Percentiles rank a stretch among this genome's conserved stretches.
phyloP scores from a whole-genome alignment of 2,329 filamentous ascomycete species.

The Penicillium sp. region DNA sequence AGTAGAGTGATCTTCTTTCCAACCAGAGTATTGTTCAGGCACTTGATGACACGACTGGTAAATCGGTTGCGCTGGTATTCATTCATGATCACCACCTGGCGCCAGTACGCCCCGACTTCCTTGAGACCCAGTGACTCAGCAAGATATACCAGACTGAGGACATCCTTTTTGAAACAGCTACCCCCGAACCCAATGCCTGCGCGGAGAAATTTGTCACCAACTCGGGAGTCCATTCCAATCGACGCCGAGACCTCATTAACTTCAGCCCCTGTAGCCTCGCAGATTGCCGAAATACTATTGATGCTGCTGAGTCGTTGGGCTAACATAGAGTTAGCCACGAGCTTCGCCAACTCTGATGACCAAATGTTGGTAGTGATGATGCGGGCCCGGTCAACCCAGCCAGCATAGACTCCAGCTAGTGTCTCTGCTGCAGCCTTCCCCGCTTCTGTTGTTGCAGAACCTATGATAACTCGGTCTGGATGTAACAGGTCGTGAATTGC shows the following conservation, averaged over 20 bases:
- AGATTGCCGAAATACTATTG: slow-evolving; percentile 75
- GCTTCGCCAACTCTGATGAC: slow-evolving; percentile 75
- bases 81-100: slow-evolving; percentile 71
- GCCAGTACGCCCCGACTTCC: slow-evolving; percentile 75
- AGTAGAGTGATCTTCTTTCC: slow-evolving; percentile 72
- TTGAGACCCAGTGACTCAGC: slow-evolving; percentile 67
- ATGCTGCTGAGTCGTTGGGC: slow-evolving; percentile 79
- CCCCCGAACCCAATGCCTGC: slow-evolving; percentile 76
- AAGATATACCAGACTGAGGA: slow-evolving; percentile 70
- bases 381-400: slow-evolving; percentile 66
- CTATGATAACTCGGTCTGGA: slow-evolving; percentile 73
- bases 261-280: slow-evolving; percentile 72
- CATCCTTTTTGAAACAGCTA: slow-evolving; percentile 78
- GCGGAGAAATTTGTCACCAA: slow-evolving; percentile 70
- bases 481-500: slow-evolving; percentile 69
- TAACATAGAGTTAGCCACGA: slow-evolving; percentile 76
- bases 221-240: slow-evolving; percentile 68
- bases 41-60: slow-evolving; percentile 62
- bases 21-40: slow-evolving; percentile 66
- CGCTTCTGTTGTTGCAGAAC: slow-evolving; percentile 60
- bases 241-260: slow-evolving; percentile 68
- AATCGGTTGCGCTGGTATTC: slow-evolving; percentile 72
- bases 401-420: slow-evolving; percentile 65
- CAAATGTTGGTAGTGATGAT: slow-evolving; percentile 73
- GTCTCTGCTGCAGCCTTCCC: slow-evolving; percentile 63